Conservation (phyloP, 2,329 filamentous ascomycete species). For the Knoxdaviesia capensis region DNA sequence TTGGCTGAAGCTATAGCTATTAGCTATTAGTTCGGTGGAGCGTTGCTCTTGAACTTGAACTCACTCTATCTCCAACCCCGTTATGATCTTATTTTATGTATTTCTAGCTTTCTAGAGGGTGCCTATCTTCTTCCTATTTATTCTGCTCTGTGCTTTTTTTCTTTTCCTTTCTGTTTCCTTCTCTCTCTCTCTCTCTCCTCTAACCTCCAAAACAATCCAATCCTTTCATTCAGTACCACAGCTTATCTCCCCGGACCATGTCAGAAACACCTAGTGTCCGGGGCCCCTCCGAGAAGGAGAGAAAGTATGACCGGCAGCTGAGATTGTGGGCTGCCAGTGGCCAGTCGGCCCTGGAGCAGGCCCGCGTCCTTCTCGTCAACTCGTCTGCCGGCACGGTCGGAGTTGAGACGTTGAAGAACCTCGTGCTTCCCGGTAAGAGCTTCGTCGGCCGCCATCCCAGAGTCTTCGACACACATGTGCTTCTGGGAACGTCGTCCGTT, state of each 20-base stretch:
- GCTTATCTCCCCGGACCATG: no score
- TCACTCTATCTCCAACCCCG: no score
- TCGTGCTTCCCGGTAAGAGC: constrained; percentile 61
- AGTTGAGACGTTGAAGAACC: constrained; percentile 84
- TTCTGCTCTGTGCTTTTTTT: neutral
- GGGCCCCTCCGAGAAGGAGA: constrained; percentile 39
- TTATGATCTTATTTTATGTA: neutral
- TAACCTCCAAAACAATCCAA: neutral
- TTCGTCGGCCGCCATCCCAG: neutral
- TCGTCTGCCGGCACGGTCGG: constrained; percentile 73
- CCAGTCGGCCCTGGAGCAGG: constrained; percentile 74
- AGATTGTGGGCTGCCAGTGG: constrained; percentile 88
- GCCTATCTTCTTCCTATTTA: no score
- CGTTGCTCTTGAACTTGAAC: no score
- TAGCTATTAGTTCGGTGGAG: no score
- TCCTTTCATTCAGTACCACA: no score
- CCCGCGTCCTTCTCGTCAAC: constrained; percentile 81
- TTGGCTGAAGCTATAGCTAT: no score
- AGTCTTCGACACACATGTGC: neutral
- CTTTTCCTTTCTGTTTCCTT: neutral
- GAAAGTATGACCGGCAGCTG: constrained; percentile 87
- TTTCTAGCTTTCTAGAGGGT: no score
- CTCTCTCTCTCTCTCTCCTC: neutral
- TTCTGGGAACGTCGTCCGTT: neutral
- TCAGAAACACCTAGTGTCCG: no score